A percentile compares a stretch with the other conserved stretches of the same genome.
phyloP scores from a whole-genome alignment of 805 yeast genomes.

The Osmozyma mogii region DNA sequence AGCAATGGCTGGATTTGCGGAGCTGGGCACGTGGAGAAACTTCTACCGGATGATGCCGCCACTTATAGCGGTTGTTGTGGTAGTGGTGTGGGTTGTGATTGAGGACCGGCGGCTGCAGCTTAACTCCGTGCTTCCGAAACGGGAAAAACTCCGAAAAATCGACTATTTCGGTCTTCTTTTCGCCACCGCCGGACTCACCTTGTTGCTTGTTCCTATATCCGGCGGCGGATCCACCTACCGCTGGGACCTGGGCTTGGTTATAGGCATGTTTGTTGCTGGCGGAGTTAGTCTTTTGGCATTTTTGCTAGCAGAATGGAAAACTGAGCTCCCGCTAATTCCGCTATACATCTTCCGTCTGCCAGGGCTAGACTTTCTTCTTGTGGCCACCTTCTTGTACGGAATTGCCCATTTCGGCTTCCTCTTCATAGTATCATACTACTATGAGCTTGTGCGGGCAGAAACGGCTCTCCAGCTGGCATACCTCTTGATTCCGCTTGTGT shows the following conservation, averaged over 20 bases:
- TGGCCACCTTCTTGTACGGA: slow-evolving; percentile 40
- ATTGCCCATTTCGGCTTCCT: slow-evolving; percentile 38
- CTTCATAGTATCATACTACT: slow-evolving; percentile 43
- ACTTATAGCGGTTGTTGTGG: slow-evolving; percentile 23
- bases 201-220: slow-evolving; percentile 47
- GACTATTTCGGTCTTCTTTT: slow-evolving; percentile 48
- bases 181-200: slow-evolving; percentile 39
- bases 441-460: slow-evolving; percentile 37
- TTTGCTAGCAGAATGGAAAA: slow-evolving; percentile 41
- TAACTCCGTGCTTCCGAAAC: slow-evolving; percentile 21
- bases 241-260: slow-evolving; percentile 42
- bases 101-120: slow-evolving; percentile 23
- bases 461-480: slow-evolving; percentile 33
- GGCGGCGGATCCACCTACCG: slow-evolving; percentile 54
- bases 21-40: slow-evolving; percentile 43
- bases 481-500: slow-evolving; percentile 31
- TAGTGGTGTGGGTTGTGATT: slow-evolving; percentile 25
- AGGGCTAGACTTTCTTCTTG: slow-evolving; percentile 24
- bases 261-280: slow-evolving; percentile 28
- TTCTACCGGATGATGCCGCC: slow-evolving; percentile 45
- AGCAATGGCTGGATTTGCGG: slow-evolving; percentile 43
- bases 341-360: slow-evolving; percentile 31
- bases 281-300: slow-evolving; percentile 32
- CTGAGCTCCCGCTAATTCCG: slow-evolving; percentile 49
- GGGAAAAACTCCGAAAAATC: slow-evolving; percentile 34